These are phyloP conservation scores for Skeletonema costatum DNA, from an alignment of 108 stramenopile species.

Conservation along the genomic window DNA sequence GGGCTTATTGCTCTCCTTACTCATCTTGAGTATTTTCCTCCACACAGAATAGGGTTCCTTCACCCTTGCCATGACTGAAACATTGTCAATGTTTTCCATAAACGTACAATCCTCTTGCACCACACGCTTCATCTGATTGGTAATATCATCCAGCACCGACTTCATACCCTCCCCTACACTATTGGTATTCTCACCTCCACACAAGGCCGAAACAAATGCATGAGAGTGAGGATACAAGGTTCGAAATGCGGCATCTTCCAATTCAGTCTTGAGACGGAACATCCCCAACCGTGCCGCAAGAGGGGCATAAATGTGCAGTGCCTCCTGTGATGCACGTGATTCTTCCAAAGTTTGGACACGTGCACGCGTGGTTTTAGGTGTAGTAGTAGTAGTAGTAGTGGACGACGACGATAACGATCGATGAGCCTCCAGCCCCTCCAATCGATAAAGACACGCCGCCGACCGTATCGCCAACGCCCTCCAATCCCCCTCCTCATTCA, in stretches of 20 bases:
- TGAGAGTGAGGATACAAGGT: conserved; percentile 73
- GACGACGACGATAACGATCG: neutral
- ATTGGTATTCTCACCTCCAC: conserved; percentile 25
- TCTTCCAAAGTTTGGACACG: conserved; percentile 36
- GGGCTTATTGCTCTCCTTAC: conserved; percentile 50
- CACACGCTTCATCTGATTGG: conserved; percentile 57
- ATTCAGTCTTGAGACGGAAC: conserved; percentile 86
- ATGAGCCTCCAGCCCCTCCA: conserved; percentile 53
- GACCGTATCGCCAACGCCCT: conserved; percentile 83
- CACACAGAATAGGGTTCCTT: conserved; percentile 85
- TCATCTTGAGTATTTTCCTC: conserved; percentile 78
- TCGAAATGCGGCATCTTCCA: conserved; percentile 86
- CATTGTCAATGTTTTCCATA: conserved; percentile 51
- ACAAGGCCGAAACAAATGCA: conserved; percentile 49
- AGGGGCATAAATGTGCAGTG: conserved; percentile 82
- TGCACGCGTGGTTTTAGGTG: neutral
- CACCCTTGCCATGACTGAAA: conserved; percentile 71
- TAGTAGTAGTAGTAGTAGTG: no score
- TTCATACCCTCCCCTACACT: conserved; percentile 59
- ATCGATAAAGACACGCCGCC: conserved; percentile 75
- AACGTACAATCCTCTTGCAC: conserved; percentile 68
- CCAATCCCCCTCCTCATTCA: conserved; percentile 77
- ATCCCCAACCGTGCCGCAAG: conserved; percentile 81
- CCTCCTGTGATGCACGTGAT: conserved; percentile 68
- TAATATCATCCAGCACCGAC: conserved; percentile 57